Percentiles rank a stretch among this genome's conserved stretches.
These are phyloP conservation scores for Nematodospora anomalae DNA, from an alignment of 1,139 yeast species.

Conservation along the genomic window DNA sequence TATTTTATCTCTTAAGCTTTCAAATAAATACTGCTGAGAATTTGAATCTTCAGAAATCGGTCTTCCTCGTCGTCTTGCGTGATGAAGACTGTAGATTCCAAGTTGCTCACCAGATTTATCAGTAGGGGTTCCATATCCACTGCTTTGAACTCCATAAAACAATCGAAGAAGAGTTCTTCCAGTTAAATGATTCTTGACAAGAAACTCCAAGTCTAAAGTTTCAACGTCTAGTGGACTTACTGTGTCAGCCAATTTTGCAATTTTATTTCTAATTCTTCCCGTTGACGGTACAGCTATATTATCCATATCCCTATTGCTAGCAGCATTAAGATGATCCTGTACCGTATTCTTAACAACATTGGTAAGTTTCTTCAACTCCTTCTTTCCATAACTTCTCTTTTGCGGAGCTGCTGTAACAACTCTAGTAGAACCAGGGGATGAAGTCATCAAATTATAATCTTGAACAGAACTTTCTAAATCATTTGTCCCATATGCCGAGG, in stretches of 20 bases:
- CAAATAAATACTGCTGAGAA: conserved; percentile 26
- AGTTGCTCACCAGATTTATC: neutral
- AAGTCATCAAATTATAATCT: conserved; percentile 8
- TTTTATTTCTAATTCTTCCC: conserved; percentile 33
- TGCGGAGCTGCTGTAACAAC: conserved; percentile 16
- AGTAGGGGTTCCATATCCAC: neutral
- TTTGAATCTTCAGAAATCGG: conserved; percentile 11
- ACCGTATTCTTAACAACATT: conserved; percentile 73
- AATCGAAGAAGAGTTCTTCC: conserved; percentile 40
- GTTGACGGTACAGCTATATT: conserved; percentile 17
- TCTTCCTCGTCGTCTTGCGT: conserved; percentile 10
- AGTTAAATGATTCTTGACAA: conserved; percentile 32
- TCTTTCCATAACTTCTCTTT: conserved; percentile 37
- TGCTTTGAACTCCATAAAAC: conserved; percentile 30
- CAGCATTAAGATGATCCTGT: conserved; percentile 53
- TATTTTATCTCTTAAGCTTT: conserved; percentile 40
- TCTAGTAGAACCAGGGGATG: neutral
- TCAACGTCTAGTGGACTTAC: conserved; percentile 44
- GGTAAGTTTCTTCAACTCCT: conserved; percentile 60
- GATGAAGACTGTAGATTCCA: neutral
- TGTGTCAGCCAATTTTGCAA: conserved; percentile 39
- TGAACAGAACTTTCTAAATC: conserved; percentile 5
- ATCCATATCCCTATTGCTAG: conserved; percentile 30
- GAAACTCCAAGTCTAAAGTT: conserved; percentile 40
- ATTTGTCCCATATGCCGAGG: conserved; percentile 9